Evolutionary conservation across 495 filamentous ascomycete species (phyloP).

Genomic region (Neurospora hispaniola): DNA sequence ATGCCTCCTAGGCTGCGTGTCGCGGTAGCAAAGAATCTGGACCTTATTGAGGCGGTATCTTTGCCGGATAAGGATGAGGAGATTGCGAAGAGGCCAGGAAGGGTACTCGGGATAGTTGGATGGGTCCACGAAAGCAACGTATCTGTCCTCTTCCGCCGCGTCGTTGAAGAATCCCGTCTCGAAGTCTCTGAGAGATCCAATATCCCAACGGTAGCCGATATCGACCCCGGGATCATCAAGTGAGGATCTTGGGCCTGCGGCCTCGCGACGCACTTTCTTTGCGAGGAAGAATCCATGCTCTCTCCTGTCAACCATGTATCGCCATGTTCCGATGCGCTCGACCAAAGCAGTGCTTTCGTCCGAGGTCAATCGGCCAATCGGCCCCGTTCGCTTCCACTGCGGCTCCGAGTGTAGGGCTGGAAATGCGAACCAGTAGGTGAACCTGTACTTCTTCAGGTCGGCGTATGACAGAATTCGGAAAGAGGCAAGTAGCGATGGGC

Average conservation of each 20-base stretch:
- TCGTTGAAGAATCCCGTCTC: conserved; percentile 81
- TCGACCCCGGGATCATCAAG: conserved; percentile 27
- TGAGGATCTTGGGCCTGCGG: conserved; percentile 16
- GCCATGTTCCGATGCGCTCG: conserved; percentile 77
- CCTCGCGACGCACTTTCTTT: conserved; percentile 48
- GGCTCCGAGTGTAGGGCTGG: conserved; percentile 85
- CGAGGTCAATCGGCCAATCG: conserved; percentile 43
- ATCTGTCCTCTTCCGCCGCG: conserved; percentile 57
- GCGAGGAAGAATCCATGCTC: conserved; percentile 93
- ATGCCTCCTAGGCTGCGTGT: conserved; percentile 62
- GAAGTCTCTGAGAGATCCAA: conserved; percentile 64
- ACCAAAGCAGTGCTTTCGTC: conserved; percentile 64
- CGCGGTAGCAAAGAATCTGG: conserved; percentile 84
- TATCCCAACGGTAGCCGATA: conserved; percentile 57
- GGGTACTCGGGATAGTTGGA: conserved; percentile 79
- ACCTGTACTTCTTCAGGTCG: conserved; percentile 90
- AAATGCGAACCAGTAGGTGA: conserved; percentile 91
- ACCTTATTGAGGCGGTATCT: conserved; percentile 67
- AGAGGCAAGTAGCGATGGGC: conserved; percentile 78
- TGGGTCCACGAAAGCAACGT: conserved; percentile 80
- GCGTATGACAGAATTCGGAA: conserved; percentile 89
- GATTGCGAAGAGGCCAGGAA: conserved; percentile 86
- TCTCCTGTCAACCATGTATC: conserved; percentile 60
- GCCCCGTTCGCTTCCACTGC: conserved; percentile 50
- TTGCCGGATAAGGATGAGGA: conserved; percentile 74